Evolutionary conservation across 192 early-diverging fungal genomes (phyloP).

Genomic region (Spizellomyces sp.): DNA sequence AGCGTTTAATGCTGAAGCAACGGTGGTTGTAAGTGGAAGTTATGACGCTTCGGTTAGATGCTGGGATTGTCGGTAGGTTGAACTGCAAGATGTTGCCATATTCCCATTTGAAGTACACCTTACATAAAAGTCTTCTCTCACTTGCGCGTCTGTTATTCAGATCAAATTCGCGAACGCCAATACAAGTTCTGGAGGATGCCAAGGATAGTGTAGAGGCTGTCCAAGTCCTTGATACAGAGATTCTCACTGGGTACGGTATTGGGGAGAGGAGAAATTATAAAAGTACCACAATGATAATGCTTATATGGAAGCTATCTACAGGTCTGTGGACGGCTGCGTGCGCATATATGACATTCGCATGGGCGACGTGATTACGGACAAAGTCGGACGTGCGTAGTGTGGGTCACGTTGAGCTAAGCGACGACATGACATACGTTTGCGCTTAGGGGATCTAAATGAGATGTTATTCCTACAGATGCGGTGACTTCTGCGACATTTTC

Average conservation of each 20-base stretch:
- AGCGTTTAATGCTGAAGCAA: slow-evolving; percentile 75
- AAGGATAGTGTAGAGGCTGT: slow-evolving; percentile 87
- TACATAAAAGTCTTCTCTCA: neutral
- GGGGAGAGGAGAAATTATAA: neutral
- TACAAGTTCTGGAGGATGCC: slow-evolving; percentile 82
- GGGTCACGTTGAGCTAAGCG: neutral
- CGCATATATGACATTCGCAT: slow-evolving; percentile 85
- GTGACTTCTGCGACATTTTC: slow-evolving; percentile 75
- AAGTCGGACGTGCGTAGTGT: slow-evolving; percentile 64
- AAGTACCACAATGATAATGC: neutral
- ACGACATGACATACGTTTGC: neutral
- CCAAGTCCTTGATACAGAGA: slow-evolving; percentile 66
- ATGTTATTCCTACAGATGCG: slow-evolving; percentile 54
- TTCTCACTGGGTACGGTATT: slow-evolving; percentile 67
- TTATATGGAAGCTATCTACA: neutral
- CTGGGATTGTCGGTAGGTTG: slow-evolving; percentile 74
- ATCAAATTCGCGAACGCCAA: slow-evolving; percentile 52
- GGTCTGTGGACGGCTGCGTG: slow-evolving; percentile 82
- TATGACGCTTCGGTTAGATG: slow-evolving; percentile 75
- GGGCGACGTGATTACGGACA: slow-evolving; percentile 69
- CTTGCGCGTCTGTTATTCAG: neutral
- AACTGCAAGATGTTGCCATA: neutral
- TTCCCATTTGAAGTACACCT: slow-evolving; percentile 3
- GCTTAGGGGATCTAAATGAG: neutral
- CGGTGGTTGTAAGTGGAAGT: slow-evolving; percentile 79